These are phyloP conservation scores for Wilcoxina mikolae DNA, from an alignment of 495 filamentous ascomycete genomes.

Conservation along the genomic window DNA sequence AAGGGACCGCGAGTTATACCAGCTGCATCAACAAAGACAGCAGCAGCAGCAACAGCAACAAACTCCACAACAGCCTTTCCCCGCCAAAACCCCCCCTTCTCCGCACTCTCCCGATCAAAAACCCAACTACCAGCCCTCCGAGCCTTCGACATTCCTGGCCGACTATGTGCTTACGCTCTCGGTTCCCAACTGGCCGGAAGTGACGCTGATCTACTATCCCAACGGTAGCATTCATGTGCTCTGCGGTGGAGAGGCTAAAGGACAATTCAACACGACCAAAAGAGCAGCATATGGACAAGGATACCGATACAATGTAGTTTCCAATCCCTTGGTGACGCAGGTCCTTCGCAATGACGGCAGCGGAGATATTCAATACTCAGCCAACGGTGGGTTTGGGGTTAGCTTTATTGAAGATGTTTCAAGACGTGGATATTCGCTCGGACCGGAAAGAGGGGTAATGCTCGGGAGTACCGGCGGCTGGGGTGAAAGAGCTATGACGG, in stretches of 20 bases:
- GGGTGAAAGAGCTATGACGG: too few species aligned
- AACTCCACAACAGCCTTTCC: not conserved
- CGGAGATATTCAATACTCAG: not conserved
- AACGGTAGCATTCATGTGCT: not conserved
- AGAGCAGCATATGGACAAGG: not conserved
- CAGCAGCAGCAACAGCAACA: not conserved
- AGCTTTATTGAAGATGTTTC: not conserved
- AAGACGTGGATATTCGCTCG: too few species aligned
- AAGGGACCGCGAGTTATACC: not conserved
- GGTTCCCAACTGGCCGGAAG: not conserved
- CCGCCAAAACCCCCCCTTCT: not conserved
- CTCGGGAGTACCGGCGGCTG: too few species aligned
- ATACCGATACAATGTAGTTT: not conserved
- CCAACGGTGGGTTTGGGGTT: not conserved
- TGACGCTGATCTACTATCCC: conserved; percentile 1
- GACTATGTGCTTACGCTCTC: not conserved
- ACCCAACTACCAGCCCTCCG: not conserved
- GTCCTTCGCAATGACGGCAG: not conserved
- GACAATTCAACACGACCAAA: not conserved
- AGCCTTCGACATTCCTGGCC: not conserved
- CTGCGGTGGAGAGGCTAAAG: not conserved
- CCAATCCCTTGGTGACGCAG: not conserved
- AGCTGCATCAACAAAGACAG: not conserved
- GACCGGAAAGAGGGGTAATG: too few species aligned
- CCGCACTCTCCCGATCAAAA: not conserved